A percentile compares a stretch with the other conserved stretches of the same genome.
These are phyloP conservation scores for Colletotrichum chlorophyti DNA, from an alignment of 2,329 filamentous ascomycete genomes.

Conservation along the genomic window DNA sequence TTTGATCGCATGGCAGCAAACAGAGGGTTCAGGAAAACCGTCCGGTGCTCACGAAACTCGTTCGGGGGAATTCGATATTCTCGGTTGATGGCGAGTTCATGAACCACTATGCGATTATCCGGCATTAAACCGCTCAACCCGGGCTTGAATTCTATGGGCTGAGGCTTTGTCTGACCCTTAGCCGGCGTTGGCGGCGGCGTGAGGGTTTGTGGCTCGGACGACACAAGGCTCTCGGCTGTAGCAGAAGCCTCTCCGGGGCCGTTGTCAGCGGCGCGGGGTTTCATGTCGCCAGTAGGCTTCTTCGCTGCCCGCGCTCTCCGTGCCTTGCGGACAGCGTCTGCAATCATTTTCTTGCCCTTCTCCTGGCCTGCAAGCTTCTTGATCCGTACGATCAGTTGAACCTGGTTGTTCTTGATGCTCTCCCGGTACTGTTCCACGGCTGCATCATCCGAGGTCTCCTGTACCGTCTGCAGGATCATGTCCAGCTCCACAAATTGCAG, in stretches of 20 bases:
- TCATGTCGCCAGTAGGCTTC: constrained; percentile 73
- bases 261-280: constrained; percentile 68
- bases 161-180: constrained; percentile 47
- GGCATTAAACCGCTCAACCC: constrained; percentile 66
- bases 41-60: constrained; percentile 64
- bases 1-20: constrained; percentile 66
- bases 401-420: constrained; percentile 82
- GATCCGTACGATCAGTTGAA: constrained; percentile 80
- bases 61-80: constrained; percentile 75
- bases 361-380: constrained; percentile 78
- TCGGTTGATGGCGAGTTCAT: constrained; percentile 81
- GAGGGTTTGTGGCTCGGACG: constrained; percentile 54
- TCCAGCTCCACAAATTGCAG: constrained; percentile 85
- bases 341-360: constrained; percentile 74
- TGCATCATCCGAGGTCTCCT: constrained; percentile 75
- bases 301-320: constrained; percentile 69
- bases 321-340: constrained; percentile 76
- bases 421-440: constrained; percentile 79
- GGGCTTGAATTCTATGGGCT: constrained; percentile 41
- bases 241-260: constrained; percentile 44
- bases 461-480: constrained; percentile 83
- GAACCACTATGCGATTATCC: constrained; percentile 76
- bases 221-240: constrained; percentile 44
- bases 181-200: constrained; percentile 61
- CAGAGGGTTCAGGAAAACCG: constrained; percentile 54